A percentile compares a stretch with the other conserved stretches of the same genome.
Evolutionary conservation across 345 rosid species (phyloP).

Genomic region (Ricinus communis): DNA sequence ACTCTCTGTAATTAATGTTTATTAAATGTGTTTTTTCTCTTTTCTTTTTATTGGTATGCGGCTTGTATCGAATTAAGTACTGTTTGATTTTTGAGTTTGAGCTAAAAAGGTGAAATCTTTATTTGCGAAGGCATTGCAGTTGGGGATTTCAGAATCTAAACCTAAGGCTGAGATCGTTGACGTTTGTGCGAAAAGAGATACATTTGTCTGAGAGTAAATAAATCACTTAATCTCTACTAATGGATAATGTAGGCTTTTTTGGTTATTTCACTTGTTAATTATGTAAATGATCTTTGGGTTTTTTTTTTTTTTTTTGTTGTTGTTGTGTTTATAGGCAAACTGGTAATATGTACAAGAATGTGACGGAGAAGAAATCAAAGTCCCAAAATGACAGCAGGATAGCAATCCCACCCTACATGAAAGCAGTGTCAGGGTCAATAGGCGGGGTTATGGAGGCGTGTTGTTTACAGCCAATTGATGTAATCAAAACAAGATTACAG

Average conservation of each 20-base stretch:
- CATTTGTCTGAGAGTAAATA: conserved; percentile 79
- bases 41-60: too few species aligned
- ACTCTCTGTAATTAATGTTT: too few species aligned
- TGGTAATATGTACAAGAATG: conserved; percentile 87
- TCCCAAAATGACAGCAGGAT: not conserved
- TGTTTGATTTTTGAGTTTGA: not conserved
- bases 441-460: conserved; percentile 91
- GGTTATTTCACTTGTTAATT: not conserved
- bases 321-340: conserved; percentile 57
- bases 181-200: conserved; percentile 82
- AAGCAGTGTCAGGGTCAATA: conserved; percentile 84
- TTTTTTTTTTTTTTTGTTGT: too few species aligned
- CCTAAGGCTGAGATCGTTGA: conserved; percentile 86
- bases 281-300: conserved; percentile 2
- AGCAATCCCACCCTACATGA: conserved; percentile 78
- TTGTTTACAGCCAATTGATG: conserved; percentile 93
- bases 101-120: too few species aligned
- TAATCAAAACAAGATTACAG: conserved; percentile 88
- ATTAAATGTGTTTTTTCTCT: too few species aligned
- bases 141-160: conserved; percentile 71
- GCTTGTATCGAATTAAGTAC: not conserved
- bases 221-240: not conserved
- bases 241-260: not conserved
- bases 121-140: conserved; percentile 72
- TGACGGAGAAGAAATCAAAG: conserved; percentile 62